phyloP scores from a whole-genome alignment of 441 rosid species.

The Jatropha podagrica region DNA sequence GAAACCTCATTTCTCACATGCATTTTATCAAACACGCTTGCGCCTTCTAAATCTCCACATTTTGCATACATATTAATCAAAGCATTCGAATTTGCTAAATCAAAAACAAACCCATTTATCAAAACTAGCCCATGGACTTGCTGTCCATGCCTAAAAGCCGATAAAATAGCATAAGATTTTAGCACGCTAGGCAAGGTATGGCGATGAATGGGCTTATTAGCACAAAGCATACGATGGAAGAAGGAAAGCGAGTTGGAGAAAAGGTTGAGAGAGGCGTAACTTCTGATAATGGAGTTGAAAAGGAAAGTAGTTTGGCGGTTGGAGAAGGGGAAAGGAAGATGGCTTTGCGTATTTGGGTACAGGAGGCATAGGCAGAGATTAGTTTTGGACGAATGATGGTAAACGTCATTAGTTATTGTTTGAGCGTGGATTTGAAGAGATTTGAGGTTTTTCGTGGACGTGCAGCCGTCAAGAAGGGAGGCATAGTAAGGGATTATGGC shows the following conservation, averaged over 20 bases:
- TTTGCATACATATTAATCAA: constrained; percentile 65
- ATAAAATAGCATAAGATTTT: constrained; percentile 61
- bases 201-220: constrained; percentile 40
- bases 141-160: constrained; percentile 51
- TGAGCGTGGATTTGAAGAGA: constrained; percentile 36
- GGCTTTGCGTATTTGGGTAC: constrained; percentile 34
- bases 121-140: constrained; percentile 58
- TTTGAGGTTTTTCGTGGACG: constrained; percentile 23
- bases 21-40: constrained; percentile 61
- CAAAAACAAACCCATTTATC: constrained; percentile 52
- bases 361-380: constrained; percentile 37
- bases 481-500: constrained; percentile 25
- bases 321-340: constrained; percentile 31
- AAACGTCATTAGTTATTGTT: constrained; percentile 21
- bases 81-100: constrained; percentile 58
- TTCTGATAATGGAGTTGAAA: constrained; percentile 27
- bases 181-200: constrained; percentile 70
- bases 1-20: constrained; percentile 61
- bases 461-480: constrained; percentile 29
- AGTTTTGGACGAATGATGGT: constrained; percentile 29
- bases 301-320: constrained; percentile 32
- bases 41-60: constrained; percentile 58
- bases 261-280: constrained; percentile 29
- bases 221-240: constrained; percentile 28
- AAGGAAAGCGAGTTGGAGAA: constrained; percentile 31